Evolutionary conservation across 2,329 filamentous ascomycete species (phyloP), one percentile per base, ranked within the genome.

Genomic region (Dactylonectria estremocensis): DNA sequence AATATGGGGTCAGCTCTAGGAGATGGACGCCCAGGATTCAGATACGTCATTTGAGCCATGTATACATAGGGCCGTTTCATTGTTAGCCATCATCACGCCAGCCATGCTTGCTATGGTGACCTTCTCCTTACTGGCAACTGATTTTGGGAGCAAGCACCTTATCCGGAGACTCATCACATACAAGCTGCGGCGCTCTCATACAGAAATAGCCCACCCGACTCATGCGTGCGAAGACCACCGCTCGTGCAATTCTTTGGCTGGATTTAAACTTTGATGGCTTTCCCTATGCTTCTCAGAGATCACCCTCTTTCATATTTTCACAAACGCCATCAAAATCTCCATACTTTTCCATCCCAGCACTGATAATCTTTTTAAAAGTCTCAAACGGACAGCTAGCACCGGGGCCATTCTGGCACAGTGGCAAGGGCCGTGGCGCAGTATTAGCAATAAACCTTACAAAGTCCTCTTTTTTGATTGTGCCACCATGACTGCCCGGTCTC

Each of bases 371-470:
- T 7, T 72, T 70, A 6, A 74, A 75, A 11, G 64, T 65, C 10
- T 71, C 33, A 14, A 75, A 73, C 0, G 72, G 53, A 16, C 72
- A 74, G 14, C 71, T 75, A 1, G 72, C 72, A 0, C 72, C 72
- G 0, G 72, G 72, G 2, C 72, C 72, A 11, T 31, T 65, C 33
- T 74, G 72, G 3, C 72, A 74, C 0, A 71, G 20, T 4, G 72
- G 72, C 3, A 74, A 18, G 13, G 72, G 72, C 10, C 72, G 37
- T 13, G 72, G 72, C 0, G 72, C 72, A 13, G 72, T 74, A 14
- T 74, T 74, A 0, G 72, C 72, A 58, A 74, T 74, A 1, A 74
- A 75, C 2, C 72, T 64, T 7, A 74, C 60, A n/a, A 68, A 74
- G 20, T 74, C 72, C 10, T 72, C 64, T 2, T 67, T 65, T 5